Evolutionary conservation across 2,329 filamentous ascomycete species (phyloP).

Genomic region (Colletotrichum falcatum): DNA sequence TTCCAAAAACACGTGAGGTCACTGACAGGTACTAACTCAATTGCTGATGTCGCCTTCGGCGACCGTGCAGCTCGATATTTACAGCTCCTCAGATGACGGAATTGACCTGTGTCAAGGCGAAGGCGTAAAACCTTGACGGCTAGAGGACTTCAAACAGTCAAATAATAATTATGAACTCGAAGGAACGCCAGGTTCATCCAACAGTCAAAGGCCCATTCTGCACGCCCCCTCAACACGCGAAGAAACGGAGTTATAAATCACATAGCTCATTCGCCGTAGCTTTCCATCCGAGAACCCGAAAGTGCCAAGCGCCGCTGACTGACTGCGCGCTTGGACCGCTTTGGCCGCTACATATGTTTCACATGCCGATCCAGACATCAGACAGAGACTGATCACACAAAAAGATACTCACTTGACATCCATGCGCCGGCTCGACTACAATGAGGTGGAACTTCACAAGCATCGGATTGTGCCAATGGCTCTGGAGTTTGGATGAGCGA

Average conservation of each 20-base stretch:
- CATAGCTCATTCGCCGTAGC: slow-evolving; percentile 15
- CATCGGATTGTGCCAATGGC: slow-evolving; percentile 25
- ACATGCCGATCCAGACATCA: slow-evolving; percentile 26
- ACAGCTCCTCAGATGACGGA: too few species aligned
- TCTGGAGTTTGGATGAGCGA: slow-evolving; percentile 16
- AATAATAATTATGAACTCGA: background rate
- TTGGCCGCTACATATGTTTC: slow-evolving; percentile 30
- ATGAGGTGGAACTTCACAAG: slow-evolving; percentile 25
- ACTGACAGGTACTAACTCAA: background rate
- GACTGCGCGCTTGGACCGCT: slow-evolving; percentile 26
- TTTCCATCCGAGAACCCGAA: slow-evolving; percentile 14
- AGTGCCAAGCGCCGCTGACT: slow-evolving; percentile 16
- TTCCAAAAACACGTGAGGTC: too few species aligned
- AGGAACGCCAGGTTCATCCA: slow-evolving; percentile 29
- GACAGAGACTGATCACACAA: slow-evolving; percentile 32
- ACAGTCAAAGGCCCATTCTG: background rate
- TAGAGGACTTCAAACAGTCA: background rate
- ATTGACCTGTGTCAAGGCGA: slow-evolving; percentile 6
- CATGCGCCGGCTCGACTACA: slow-evolving; percentile 31
- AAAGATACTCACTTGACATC: slow-evolving; percentile 27
- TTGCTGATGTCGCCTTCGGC: too few species aligned
- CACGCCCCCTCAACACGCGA: background rate
- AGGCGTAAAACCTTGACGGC: background rate
- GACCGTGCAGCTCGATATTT: background rate
- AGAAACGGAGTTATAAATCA: background rate